Percentiles rank a stretch among this genome's conserved stretches.
Conservation (phyloP, 352 stramenopile species). For the Phytophthora sp. region DNA sequence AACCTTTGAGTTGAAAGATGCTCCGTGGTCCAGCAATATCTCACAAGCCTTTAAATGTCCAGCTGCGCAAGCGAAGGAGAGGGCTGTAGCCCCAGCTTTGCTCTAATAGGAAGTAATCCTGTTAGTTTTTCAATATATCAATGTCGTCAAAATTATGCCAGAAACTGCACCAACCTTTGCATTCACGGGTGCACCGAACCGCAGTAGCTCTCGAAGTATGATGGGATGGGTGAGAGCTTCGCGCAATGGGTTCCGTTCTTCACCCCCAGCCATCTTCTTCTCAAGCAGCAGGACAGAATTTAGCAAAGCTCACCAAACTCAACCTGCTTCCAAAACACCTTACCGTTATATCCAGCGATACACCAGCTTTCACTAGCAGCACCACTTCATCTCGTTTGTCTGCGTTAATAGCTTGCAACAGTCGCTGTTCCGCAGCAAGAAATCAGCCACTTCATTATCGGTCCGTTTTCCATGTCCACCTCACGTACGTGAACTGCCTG, state of each 20-base stretch:
- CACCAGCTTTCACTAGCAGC: constrained; percentile 40
- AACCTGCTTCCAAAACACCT: background rate
- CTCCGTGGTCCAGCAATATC: constrained; percentile 40
- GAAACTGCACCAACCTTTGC: constrained; percentile 38
- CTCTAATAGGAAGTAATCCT: constrained; percentile 9
- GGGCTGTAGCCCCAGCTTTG: constrained; percentile 35
- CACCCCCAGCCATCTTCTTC: constrained; percentile 24
- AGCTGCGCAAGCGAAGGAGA: constrained; percentile 34
- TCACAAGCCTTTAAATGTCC: constrained; percentile 39
- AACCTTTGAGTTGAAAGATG: constrained; percentile 43
- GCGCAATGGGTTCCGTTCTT: constrained; percentile 35
- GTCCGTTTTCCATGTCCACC: background rate
- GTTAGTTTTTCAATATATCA: no score
- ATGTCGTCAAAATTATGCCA: no score
- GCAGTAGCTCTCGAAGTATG: constrained; percentile 37
- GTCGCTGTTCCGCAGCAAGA: constrained; percentile 12
- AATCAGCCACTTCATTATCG: background rate
- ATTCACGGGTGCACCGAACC: constrained; percentile 33
- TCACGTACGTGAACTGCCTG: constrained; percentile 32
- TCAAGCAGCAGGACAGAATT: background rate
- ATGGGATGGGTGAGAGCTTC: constrained; percentile 32
- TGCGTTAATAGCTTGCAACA: constrained; percentile 31
- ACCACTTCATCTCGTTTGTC: constrained; percentile 37
- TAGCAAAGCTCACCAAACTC: background rate
- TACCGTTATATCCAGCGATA: constrained; percentile 35